phyloP scores from a whole-genome alignment of 352 stramenopile genomes.

The Phytophthora lateralis region DNA sequence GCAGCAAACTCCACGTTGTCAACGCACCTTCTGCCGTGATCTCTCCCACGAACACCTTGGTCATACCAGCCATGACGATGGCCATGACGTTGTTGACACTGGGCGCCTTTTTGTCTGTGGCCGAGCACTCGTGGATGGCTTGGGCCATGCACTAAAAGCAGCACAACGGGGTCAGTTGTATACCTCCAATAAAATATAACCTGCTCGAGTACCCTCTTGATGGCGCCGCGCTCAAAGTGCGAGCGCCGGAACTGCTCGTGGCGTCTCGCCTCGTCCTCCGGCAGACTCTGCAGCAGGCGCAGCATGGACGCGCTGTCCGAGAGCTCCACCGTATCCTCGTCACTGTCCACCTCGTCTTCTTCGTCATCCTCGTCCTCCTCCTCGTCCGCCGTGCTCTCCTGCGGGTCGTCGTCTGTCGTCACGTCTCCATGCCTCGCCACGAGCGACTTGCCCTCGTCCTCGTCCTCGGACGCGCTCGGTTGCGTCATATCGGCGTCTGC shows the following conservation, averaged over 20 bases:
- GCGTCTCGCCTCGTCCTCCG: constrained; percentile 64
- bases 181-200: not conserved
- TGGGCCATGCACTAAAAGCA: constrained; percentile 74
- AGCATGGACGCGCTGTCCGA: constrained; percentile 76
- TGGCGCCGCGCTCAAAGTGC: constrained; percentile 82
- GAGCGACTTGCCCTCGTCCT: constrained; percentile 35
- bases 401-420: constrained; percentile 61
- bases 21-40: constrained; percentile 74
- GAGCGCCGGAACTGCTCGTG: constrained; percentile 86
- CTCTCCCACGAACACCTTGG: constrained; percentile 83
- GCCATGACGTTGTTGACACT: constrained; percentile 86
- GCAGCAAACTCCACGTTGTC: not conserved
- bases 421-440: constrained; percentile 31
- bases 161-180: not conserved
- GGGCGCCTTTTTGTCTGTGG: constrained; percentile 54
- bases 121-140: constrained; percentile 71
- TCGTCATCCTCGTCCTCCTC: constrained; percentile 59
- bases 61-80: constrained; percentile 90
- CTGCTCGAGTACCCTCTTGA: constrained; percentile 62
- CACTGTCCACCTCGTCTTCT: constrained; percentile 57
- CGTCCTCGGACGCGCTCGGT: constrained; percentile 48
- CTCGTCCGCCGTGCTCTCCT: constrained; percentile 47
- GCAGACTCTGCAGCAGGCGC: constrained; percentile 70
- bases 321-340: constrained; percentile 51
- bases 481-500: constrained; percentile 39